Conservation (phyloP, 805 yeast species). For the Blastobotrys parvus region DNA sequence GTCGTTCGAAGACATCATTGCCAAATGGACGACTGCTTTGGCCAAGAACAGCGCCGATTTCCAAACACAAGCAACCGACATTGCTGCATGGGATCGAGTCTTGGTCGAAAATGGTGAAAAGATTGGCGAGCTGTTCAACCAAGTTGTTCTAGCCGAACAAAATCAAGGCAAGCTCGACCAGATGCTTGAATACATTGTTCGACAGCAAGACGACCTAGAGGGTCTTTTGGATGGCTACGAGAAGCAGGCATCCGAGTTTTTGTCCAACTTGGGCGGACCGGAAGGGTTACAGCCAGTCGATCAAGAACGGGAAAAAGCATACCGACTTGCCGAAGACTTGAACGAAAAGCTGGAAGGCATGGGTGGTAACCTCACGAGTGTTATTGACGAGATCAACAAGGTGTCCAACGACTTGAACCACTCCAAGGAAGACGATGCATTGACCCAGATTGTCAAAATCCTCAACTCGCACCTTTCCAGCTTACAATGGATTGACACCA, state of each 20-base stretch:
- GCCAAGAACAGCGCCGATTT: slow-evolving; percentile 66
- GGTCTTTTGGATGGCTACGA: slow-evolving; percentile 75
- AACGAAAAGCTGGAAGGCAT: slow-evolving; percentile 73
- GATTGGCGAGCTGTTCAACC: slow-evolving; percentile 66
- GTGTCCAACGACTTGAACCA: slow-evolving; percentile 71
- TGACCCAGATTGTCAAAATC: slow-evolving; percentile 55
- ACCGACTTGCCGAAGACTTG: slow-evolving; percentile 73
- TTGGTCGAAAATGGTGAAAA: slow-evolving; percentile 81
- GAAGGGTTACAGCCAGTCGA: slow-evolving; percentile 44
- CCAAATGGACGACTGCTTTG: slow-evolving; percentile 87
- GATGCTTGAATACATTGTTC: slow-evolving; percentile 72
- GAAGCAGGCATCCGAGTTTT: slow-evolving; percentile 36
- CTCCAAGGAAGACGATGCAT: slow-evolving; percentile 39
- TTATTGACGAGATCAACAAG: slow-evolving; percentile 74
- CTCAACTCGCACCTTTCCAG: slow-evolving; percentile 86
- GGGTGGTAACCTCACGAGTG: slow-evolving; percentile 65
- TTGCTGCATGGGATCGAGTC: slow-evolving; percentile 78
- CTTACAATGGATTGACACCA: slow-evolving; percentile 74
- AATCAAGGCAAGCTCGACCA: slow-evolving; percentile 83
- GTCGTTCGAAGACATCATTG: slow-evolving; percentile 84
- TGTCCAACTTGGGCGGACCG: slow-evolving; percentile 17
- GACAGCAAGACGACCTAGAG: slow-evolving; percentile 89
- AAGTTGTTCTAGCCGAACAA: slow-evolving; percentile 74
- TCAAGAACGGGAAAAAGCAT: slow-evolving; percentile 83
- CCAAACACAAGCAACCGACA: slow-evolving; percentile 61